phyloP scores from a whole-genome alignment of 768 basidiomycete genomes.

The Panaeolus cyanescens region DNA sequence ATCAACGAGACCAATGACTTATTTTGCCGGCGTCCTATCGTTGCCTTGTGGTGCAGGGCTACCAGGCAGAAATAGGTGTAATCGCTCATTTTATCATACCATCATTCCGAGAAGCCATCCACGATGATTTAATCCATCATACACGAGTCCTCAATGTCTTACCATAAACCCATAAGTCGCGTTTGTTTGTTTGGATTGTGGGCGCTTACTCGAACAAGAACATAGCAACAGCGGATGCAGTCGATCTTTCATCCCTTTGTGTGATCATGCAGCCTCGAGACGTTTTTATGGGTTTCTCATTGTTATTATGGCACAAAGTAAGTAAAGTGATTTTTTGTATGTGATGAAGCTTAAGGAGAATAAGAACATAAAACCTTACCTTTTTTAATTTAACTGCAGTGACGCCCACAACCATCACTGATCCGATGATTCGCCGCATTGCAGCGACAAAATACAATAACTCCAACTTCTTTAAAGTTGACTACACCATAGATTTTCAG shows the following conservation, averaged over 20 bases:
- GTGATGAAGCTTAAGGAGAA: not conserved
- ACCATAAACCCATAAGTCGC: not conserved
- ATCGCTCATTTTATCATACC: not conserved
- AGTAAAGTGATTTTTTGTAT: not conserved
- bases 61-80: not conserved
- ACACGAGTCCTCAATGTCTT: not conserved
- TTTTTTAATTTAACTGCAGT: not conserved
- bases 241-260: not conserved
- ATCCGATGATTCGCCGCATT: not conserved
- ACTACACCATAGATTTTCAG: too few relatives aligned
- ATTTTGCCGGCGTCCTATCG: too few relatives aligned
- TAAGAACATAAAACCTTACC: not conserved
- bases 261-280: too few relatives aligned
- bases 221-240: not conserved
- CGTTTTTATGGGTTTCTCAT: not conserved
- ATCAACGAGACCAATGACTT: too few relatives aligned
- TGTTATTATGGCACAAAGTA: not conserved
- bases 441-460: not conserved
- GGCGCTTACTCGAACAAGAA: not conserved
- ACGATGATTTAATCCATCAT: not conserved
- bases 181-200: not conserved
- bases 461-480: too few relatives aligned
- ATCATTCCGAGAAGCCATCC: not conserved
- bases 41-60: not conserved
- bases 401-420: not conserved